A percentile compares a stretch with the other conserved stretches of the same genome.
Conservation (phyloP, 2,329 filamentous ascomycete genomes). For the Eutypella sp. region DNA sequence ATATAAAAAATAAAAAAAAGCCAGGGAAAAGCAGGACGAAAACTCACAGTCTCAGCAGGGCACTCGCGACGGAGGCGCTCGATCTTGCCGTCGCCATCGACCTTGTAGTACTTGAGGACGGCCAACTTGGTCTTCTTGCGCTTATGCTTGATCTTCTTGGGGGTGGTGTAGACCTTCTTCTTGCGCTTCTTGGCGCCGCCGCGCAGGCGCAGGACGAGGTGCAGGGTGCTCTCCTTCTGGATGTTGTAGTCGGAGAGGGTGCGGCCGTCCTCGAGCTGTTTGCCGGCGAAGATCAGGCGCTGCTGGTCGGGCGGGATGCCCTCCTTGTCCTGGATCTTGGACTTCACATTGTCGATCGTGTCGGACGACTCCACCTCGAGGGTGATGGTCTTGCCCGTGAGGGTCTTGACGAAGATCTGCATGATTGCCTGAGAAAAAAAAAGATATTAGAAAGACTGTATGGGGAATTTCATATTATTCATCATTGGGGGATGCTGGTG, state of each 20-base stretch:
- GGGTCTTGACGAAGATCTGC: constrained; percentile 76
- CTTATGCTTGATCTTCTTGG: constrained; percentile 99
- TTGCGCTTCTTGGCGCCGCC: constrained; percentile 99
- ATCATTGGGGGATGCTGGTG: not conserved
- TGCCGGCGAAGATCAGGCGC: constrained; percentile 99
- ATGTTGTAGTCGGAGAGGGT: constrained; percentile 99
- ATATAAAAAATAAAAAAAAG: not conserved
- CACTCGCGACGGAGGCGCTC: constrained; percentile 98
- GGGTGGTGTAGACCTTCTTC: constrained; percentile 99
- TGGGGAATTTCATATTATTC: no score
- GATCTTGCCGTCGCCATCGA: constrained; percentile 99
- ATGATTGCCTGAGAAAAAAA: constrained; percentile 53
- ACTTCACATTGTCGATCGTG: constrained; percentile 99
- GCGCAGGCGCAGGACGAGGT: constrained; percentile 95
- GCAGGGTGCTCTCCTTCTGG: constrained; percentile 99
- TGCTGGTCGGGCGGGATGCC: constrained; percentile 99
- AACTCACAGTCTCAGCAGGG: constrained; percentile 78
- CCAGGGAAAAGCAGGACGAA: not conserved
- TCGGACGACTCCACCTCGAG: constrained; percentile 99
- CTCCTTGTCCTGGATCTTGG: constrained; percentile 98
- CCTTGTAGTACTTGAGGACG: constrained; percentile 99
- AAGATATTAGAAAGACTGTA: no score
- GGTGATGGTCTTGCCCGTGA: constrained; percentile 99
- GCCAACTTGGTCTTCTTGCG: constrained; percentile 99
- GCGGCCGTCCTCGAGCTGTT: constrained; percentile 99